A percentile compares a stretch with the other conserved stretches of the same genome.
These are phyloP conservation scores for Colletotrichum horii DNA, from an alignment of 2,329 filamentous ascomycete genomes.

Conservation along the genomic window DNA sequence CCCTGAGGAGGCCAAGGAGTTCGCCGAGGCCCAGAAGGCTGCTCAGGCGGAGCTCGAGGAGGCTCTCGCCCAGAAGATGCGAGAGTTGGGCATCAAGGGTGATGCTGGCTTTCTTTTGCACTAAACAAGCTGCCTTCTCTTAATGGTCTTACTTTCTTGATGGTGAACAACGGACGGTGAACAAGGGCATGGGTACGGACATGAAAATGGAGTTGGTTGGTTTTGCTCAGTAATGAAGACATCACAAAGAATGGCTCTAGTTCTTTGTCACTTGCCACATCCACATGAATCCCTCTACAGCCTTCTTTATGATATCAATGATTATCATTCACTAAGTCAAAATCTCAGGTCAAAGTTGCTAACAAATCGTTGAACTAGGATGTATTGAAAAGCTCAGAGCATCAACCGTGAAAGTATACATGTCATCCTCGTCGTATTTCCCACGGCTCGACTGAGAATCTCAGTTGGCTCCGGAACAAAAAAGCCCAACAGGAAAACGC, in stretches of 20 bases:
- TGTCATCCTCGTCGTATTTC: not conserved
- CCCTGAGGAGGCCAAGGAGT: not conserved
- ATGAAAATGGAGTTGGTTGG: not conserved
- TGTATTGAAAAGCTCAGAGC: not conserved
- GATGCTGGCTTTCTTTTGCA: not conserved
- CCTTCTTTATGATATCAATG: not conserved
- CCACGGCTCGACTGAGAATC: not conserved
- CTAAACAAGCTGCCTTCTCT: not conserved
- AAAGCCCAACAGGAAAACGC: not conserved
- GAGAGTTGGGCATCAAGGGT: not conserved
- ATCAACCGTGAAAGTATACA: not conserved
- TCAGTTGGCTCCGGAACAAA: not conserved
- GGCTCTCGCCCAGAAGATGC: not conserved
- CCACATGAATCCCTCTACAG: not conserved
- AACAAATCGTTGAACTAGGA: not conserved
- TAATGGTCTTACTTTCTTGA: too few species aligned
- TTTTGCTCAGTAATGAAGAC: not conserved
- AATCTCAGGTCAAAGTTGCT: not conserved
- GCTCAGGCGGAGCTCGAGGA: not conserved
- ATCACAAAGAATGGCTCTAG: not conserved
- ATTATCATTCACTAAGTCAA: not conserved
- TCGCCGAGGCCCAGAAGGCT: not conserved
- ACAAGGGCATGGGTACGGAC: not conserved
- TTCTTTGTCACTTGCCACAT: not conserved
- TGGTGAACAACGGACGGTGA: not conserved